Evolutionary conservation across 2,329 filamentous ascomycete genomes (phyloP), one percentile per base, ranked within the genome.

Genomic region (Phyllosticta citrichinensis): DNA sequence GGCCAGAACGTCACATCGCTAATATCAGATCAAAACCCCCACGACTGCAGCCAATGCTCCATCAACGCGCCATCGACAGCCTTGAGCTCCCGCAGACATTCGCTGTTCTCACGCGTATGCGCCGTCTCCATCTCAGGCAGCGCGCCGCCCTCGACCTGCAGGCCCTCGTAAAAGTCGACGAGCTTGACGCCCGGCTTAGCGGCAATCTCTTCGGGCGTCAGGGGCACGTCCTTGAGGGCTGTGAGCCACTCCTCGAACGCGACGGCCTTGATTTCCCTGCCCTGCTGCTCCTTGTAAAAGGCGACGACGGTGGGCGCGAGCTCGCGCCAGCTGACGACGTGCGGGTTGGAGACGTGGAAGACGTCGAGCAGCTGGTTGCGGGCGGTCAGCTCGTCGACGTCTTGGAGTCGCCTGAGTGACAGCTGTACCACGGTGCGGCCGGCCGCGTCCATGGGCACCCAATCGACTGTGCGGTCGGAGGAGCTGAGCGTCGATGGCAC

Each of bases 391-490:
- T n/a, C 40, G 3, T 11, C 10, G 12, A 30, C 55, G 10, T 27
- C 55, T 2, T 40, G 22, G 14, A 54, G 11, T 1, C 60, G 47
- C 10, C 35, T 25, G 14, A 50, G 19, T 20, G 52, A 24, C 11
- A 33, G n/a, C 55, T 62, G 51, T n/a, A 62, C 40, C 5, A 59
- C 56, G 19, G 53, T 53, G 25, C 53, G 50, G 2, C 52, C 61
- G 1, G 56, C 61, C 0, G 52, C 52, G 20, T 65, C 63, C 30
- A 64, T 60, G 2, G 68, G 67, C 0, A 71, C 62, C 69, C 69
- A 71, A 35, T 70, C 68, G 1, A 70, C 63, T 4, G 61, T 53
- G 27, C 5, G 27, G 9, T 68, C 61, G 40, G 63, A 27, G 52
- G 63, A 56, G 20, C 66, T 64, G n/a, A 69, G 25, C 6, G 61